Evolutionary conservation across 495 filamentous ascomycete species (phyloP).

Genomic region (Aspergillus bertholletiae): DNA sequence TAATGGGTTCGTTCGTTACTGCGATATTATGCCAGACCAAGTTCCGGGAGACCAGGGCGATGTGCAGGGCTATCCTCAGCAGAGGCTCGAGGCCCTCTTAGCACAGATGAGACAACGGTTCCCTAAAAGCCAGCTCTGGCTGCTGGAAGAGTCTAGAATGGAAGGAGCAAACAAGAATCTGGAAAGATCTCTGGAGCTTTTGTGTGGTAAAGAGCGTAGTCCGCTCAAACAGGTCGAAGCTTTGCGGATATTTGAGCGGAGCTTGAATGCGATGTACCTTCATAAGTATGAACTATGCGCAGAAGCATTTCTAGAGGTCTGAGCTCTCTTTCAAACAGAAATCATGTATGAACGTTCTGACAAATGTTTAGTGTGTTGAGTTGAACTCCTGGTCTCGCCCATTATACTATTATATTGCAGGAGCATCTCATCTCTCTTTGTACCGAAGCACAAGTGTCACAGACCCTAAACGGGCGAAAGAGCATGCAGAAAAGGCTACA

Average conservation of each 20-base stretch:
- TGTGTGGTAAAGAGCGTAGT: constrained; percentile 54
- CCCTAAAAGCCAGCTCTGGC: constrained; percentile 81
- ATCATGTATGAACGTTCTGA: constrained; percentile 4
- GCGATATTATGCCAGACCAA: constrained; percentile 74
- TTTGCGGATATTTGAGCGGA: constrained; percentile 79
- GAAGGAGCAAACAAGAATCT: constrained; percentile 63
- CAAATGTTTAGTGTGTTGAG: constrained; percentile 55
- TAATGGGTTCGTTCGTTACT: constrained; percentile 78
- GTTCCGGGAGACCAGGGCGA: constrained; percentile 48
- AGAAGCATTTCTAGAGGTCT: constrained; percentile 64
- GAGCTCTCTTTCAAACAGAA: not conserved
- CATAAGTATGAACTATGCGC: constrained; percentile 70
- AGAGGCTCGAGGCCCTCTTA: constrained; percentile 65
- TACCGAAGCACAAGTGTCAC: constrained; percentile 57
- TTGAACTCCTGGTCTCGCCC: constrained; percentile 90
- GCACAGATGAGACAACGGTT: constrained; percentile 71
- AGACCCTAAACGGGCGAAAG: constrained; percentile 48
- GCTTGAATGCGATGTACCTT: constrained; percentile 73
- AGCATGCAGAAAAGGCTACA: constrained; percentile 62
- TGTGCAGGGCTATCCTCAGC: constrained; percentile 67
- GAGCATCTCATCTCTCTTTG: constrained; percentile 67
- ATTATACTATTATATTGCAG: constrained; percentile 88
- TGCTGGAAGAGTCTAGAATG: constrained; percentile 85
- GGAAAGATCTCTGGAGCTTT: constrained; percentile 61
- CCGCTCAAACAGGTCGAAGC: constrained; percentile 83